Percentiles rank a stretch among this genome's conserved stretches.
Evolutionary conservation across 2,329 filamentous ascomycete genomes (phyloP).

Genomic region (Fusarium abutilonis): DNA sequence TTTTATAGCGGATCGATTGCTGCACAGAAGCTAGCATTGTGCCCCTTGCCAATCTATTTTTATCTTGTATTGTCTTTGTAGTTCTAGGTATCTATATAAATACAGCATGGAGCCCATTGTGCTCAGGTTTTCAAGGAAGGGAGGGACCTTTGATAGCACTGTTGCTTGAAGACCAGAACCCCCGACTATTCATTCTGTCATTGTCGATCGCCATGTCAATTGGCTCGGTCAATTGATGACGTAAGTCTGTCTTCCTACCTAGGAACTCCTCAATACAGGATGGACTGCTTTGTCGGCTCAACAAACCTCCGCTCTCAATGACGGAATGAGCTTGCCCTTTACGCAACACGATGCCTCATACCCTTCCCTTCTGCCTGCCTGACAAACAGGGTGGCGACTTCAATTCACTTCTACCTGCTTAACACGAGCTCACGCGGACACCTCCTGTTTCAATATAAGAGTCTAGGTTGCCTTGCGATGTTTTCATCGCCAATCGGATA

Average conservation of each 20-base stretch:
- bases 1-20: background rate
- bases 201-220: background rate
- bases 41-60: background rate
- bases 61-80: background rate
- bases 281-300: background rate
- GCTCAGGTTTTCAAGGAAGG: background rate
- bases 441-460: background rate
- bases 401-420: background rate
- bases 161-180: background rate
- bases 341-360: background rate
- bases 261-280: background rate
- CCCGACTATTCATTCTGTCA: background rate
- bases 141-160: background rate
- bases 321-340: background rate
- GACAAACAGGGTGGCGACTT: background rate
- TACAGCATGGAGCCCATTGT: background rate
- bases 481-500: background rate
- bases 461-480: background rate
- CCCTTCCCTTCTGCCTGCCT: background rate
- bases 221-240: background rate
- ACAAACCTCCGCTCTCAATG: background rate
- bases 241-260: background rate
- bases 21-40: background rate
- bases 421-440: background rate
- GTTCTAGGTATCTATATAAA: background rate